Evolutionary conservation across 2,329 filamentous ascomycete species (phyloP).

Genomic region (Arthrobotrys megalospora): DNA sequence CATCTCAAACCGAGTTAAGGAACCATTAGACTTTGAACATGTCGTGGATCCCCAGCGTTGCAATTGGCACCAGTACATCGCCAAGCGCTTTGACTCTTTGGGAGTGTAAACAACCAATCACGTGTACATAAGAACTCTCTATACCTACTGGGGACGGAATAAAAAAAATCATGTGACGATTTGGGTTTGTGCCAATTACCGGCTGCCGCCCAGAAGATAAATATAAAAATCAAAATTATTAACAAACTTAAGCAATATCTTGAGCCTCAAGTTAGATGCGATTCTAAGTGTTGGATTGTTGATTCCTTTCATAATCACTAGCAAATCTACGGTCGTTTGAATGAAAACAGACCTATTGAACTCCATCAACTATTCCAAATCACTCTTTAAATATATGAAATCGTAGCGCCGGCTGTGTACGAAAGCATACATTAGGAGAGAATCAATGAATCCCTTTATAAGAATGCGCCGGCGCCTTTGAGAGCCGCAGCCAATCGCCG

Average conservation of each 20-base stretch:
- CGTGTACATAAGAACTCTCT: not conserved
- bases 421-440: no score
- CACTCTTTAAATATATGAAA: not conserved
- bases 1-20: conserved; percentile 9
- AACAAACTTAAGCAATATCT: no score
- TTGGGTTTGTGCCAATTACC: no score
- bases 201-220: no score
- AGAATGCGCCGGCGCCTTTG: conserved; percentile 35
- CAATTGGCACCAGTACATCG: not conserved
- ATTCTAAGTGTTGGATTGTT: no score
- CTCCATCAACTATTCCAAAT: no score
- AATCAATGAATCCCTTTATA: not conserved
- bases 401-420: not conserved
- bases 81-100: not conserved
- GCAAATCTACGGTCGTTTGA: no score
- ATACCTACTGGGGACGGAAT: no score
- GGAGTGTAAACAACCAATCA: not conserved
- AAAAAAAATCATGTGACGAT: not conserved
- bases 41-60: not conserved
- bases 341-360: no score
- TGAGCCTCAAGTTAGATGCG: no score
- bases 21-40: not conserved
- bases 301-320: no score
- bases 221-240: no score
- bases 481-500: conserved; percentile 41